A percentile compares a stretch with the other conserved stretches of the same genome.
Evolutionary conservation across 192 early-diverging fungal species (phyloP).

Genomic region (Phlyctochytrium arcticum): DNA sequence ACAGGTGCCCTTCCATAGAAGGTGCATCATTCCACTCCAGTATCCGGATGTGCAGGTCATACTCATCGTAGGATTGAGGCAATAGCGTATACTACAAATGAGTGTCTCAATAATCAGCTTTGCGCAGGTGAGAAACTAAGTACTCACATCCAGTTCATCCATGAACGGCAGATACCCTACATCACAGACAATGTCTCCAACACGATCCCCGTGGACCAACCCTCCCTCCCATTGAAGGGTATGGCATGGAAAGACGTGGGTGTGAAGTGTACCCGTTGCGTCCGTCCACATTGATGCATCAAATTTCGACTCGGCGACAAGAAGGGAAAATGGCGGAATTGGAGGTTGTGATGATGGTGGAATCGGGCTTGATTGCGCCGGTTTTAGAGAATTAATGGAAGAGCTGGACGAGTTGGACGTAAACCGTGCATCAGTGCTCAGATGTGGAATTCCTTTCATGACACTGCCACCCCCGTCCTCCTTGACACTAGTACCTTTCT

Average conservation of each 20-base stretch:
- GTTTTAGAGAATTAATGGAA: no score
- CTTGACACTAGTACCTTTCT: no score
- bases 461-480: no score
- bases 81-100: not conserved
- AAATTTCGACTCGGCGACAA: slow-evolving; percentile 13
- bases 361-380: not conserved
- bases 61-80: slow-evolving; percentile 6
- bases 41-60: slow-evolving; percentile 3
- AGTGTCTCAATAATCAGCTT: not conserved
- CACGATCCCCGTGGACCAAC: slow-evolving; percentile 2
- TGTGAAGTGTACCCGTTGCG: not conserved
- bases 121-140: not conserved
- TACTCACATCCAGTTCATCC: not conserved
- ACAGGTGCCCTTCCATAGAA: slow-evolving; percentile 24
- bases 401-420: no score
- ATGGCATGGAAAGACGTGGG: not conserved
- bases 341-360: not conserved
- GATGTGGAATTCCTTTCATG: no score
- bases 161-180: slow-evolving; percentile 13
- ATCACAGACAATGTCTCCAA: not conserved
- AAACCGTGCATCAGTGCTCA: no score
- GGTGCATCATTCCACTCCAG: slow-evolving; percentile 19
- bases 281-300: not conserved
- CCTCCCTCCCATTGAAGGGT: slow-evolving; percentile 9
- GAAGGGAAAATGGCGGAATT: not conserved